Evolutionary conservation across 495 filamentous ascomycete genomes (phyloP), one percentile per base, ranked within the genome.

Genomic region (Penicillium antarcticum): DNA sequence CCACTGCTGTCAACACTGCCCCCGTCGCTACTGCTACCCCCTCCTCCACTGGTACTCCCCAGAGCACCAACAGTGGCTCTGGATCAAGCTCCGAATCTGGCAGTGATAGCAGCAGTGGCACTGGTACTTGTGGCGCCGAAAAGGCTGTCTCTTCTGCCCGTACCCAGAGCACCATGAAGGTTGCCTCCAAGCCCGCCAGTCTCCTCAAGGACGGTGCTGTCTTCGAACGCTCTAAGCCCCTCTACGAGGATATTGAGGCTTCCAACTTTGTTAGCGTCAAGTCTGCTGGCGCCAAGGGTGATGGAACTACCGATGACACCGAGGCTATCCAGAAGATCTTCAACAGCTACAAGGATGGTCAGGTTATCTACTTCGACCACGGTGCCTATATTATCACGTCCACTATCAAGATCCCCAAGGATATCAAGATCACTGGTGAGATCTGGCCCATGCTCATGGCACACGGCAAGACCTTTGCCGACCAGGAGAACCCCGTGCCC

Each of bases 401-500:
- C 45, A 97, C 92, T 2, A 71, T 98, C 68, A 84, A 86, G 63
- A 78, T 97, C 4, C 92, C 92, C 40, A 69, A 69, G 60, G 48
- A 69, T 37, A 69, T 72, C 61, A 70, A 68, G 57, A 92, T 97
- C 62, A 86, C 86, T n/a, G 92, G 92, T 61, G 92, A 97, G 66
- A 83, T 91, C 58, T 94, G 87, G 86, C 84, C 92, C 16, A 70
- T 95, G 34, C 88, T 97, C 51, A 88, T 97, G 80, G 91, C 88
- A 7, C 80, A 84, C 24, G 89, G 90, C 39, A 62, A 66, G 24
- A 79, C 79, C 21, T 97, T 95, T 73, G 70, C 80, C 45, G 82
- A 94, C 62, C 73, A 82, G 24, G 52, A 66, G 21, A 88, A 89
- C 57, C 92, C 92, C 9, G 60, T 74, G 33, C 67, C 71, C n/a